A percentile compares a stretch with the other conserved stretches of the same genome.
Conservation (phyloP, 2,329 filamentous ascomycete genomes). For the Septoria petroselini region DNA sequence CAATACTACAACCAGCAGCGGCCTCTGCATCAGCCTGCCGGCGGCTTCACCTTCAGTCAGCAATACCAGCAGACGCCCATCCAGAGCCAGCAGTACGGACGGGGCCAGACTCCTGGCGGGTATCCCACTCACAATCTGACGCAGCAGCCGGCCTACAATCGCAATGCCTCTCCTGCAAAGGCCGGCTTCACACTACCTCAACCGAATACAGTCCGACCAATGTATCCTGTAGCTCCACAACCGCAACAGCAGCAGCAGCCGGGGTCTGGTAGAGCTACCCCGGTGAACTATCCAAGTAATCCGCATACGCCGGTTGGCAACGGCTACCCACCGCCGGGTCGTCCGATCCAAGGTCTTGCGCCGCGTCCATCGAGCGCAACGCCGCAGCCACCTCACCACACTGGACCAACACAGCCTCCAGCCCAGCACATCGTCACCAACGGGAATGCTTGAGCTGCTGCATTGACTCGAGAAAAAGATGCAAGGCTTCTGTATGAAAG, state of each 20-base stretch:
- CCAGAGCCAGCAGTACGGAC: conserved; percentile 24
- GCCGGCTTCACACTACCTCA: conserved; percentile 18
- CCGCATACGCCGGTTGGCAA: conserved; percentile 33
- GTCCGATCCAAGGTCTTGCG: conserved; percentile 18
- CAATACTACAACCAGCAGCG: conserved; percentile 30
- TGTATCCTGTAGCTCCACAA: conserved; percentile 22
- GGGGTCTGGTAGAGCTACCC: conserved; percentile 32
- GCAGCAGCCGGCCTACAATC: conserved; percentile 25
- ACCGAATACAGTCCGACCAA: conserved; percentile 20
- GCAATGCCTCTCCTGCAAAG: conserved; percentile 32
- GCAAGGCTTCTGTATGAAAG: too few relatives aligned
- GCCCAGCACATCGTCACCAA: neutral
- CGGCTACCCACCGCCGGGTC: conserved; percentile 23
- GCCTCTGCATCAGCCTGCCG: conserved; percentile 19
- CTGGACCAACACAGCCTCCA: conserved; percentile 10
- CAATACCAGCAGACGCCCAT: conserved; percentile 26
- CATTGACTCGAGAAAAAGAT: too few relatives aligned
- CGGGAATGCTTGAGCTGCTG: neutral
- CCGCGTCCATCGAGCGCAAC: conserved; percentile 27
- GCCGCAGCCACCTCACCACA: conserved; percentile 26
- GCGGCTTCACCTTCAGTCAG: conserved; percentile 28
- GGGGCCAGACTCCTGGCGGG: conserved; percentile 25
- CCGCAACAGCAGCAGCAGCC: conserved; percentile 24
- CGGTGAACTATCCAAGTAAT: conserved; percentile 31
- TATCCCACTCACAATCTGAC: conserved; percentile 28